phyloP scores from a whole-genome alignment of 768 basidiomycete genomes.

The Collybia sordida region DNA sequence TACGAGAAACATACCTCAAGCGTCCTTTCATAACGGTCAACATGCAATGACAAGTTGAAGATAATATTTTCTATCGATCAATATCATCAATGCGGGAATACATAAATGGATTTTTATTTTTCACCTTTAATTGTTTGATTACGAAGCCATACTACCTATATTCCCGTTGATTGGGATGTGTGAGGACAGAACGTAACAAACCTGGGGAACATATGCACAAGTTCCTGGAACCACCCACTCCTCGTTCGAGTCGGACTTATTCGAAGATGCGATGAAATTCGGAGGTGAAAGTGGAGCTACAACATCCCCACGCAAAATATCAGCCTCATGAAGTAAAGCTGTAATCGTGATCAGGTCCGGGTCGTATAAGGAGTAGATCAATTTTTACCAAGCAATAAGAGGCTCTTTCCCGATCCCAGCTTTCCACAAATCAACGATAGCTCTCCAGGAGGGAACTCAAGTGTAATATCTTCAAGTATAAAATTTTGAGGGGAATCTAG shows the following conservation, averaged over 20 bases:
- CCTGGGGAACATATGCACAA: conserved; percentile 90
- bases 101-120: neutral
- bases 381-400: conserved; percentile 62
- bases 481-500: conserved; percentile 67
- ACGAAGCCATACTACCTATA: conserved; percentile 66
- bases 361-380: neutral
- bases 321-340: conserved; percentile 88
- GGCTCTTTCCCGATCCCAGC: conserved; percentile 85
- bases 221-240: conserved; percentile 78
- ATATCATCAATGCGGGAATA: neutral
- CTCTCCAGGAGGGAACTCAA: conserved; percentile 78
- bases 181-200: conserved; percentile 29
- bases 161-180: neutral
- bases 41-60: conserved; percentile 69
- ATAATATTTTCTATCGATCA: conserved; percentile 54
- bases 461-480: conserved; percentile 68
- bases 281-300: conserved; percentile 84
- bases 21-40: conserved; percentile 74
- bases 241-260: conserved; percentile 40
- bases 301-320: conserved; percentile 78
- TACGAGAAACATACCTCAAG: conserved; percentile 53
- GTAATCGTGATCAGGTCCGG: conserved; percentile 7
- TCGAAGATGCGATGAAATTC: conserved; percentile 66
- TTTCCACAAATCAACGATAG: conserved; percentile 89
- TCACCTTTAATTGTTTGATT: conserved; percentile 63